Base-by-base conservation (phyloP, 495 filamentous ascomycete genomes). In the Penicillium paradoxum region DNA sequence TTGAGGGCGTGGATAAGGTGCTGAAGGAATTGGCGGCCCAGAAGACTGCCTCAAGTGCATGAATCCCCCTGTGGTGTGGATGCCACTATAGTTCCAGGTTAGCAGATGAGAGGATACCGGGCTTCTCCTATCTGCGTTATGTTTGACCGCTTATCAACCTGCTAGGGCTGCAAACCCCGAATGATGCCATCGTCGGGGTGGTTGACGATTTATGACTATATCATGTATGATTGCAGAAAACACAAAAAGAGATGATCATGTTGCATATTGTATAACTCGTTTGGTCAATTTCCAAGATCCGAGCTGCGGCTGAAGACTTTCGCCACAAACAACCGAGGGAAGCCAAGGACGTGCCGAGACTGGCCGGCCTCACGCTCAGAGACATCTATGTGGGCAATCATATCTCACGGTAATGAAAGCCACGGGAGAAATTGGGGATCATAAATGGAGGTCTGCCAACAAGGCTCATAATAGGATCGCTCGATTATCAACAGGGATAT, bases 1-100 rank as follows among this genome's bases (percentile, higher is more conserved):
- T 90, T 42, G 79, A 84, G 60, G 88, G 83, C 1, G 79, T 87
- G 24, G 75, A 76, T 32, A 70, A 86, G 57, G 80, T 79, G 19
- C 69, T 83, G 43, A 51, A 77, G 71, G 69, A 71, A 59, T 55
- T 77, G 54, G 53, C 63, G 55, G 59, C 66, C 56, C 54, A 68
- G 52, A 62, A 64, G 58, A 43, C 42, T 36, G 18, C 50, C 51
- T 59, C 44, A 30, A 43, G 42, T 33, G 53, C 25, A 38, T 53
- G 32, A 44, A 51, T 44, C 30, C 42, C 33, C 45, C 10, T 48
- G 46, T 38, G n/a, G 14, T 21, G 30, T 49, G 29, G 18, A 32
- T 38, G 37, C 33, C 54, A 39, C 30, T 24, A 25, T 30, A 32
- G 25, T 34, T 14, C 17, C 29, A 14, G 34, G n/a, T n/a, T 39